Base-by-base conservation (phyloP, 2,329 filamentous ascomycete species). In the Beauveria asiatica region DNA sequence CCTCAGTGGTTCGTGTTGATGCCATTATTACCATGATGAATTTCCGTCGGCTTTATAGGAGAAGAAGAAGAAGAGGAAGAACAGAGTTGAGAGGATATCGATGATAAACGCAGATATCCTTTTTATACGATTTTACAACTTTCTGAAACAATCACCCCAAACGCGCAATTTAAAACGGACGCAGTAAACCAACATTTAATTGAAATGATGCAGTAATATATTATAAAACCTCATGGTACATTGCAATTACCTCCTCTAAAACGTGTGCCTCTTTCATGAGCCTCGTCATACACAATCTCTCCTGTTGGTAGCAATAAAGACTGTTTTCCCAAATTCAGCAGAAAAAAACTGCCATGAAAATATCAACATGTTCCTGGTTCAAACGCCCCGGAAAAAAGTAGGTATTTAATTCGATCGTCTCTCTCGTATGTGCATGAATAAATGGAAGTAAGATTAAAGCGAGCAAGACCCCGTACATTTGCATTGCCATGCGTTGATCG, bases 191-290 rank as follows among this genome's bases (percentile, higher is more conserved):
- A 13, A 37, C 5, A 2, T 16, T 2, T 6, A 6, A 6, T 37
- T 16, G 5, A 37, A 51, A 33, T 54, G 27, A 33, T 54, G 52
- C 17, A 33, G 19, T 41, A 45, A 23, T 49, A 45, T 57, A 58
- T 50, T 30, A 58, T 41, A 57, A 13, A 57, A 33, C 42, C 21
- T 50, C 46, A 44, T 44, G 45, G 21, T 52, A 59, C 57, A 54
- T 48, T 42, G 49, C 57, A 46, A 59, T 54, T 59, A 59, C 41
- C 49, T 59, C 57, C 57, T 59, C 57, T 59, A 48, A 19, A 55
- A 13, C 27, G n/a, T 39, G 33, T n/a, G 19, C 5, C 19, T 11
- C n/a, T 44, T 45, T 25, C 53, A 56, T 56, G 27, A 39, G n/a
- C 25, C 23, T 58, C 19, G 13, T 52, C 33, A 41, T 39, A 13